phyloP scores from a whole-genome alignment of 2,329 filamentous ascomycete genomes.

The Botrytis deweyae region DNA sequence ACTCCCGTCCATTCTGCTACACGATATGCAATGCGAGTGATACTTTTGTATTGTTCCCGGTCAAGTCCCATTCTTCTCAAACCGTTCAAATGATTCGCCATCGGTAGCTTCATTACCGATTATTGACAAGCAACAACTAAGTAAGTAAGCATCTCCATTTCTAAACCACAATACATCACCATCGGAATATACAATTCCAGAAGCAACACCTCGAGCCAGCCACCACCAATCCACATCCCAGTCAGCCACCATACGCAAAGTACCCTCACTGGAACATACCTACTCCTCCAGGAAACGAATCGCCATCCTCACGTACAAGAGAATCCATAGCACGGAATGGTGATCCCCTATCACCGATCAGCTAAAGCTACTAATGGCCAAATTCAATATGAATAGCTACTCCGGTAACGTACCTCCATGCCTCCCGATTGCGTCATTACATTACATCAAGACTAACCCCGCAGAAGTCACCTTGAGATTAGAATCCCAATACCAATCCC shows the following conservation, averaged over 20 bases:
- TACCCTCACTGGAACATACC: neutral
- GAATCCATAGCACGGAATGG: neutral
- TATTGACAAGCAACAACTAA: neutral
- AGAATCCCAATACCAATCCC: no score
- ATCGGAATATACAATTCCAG: neutral
- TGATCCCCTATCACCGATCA: neutral
- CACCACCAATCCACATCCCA: fast-evolving
- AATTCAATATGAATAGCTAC: no score
- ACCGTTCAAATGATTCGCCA: neutral
- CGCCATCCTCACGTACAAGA: neutral
- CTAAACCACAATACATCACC: neutral
- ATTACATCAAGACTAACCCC: no score
- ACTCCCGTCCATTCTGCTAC: neutral
- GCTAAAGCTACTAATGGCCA: no score
- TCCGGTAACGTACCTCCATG: no score
- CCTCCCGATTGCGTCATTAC: no score
- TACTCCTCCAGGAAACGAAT: neutral
- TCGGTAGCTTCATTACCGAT: neutral
- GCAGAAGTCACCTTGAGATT: no score
- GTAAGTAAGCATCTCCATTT: neutral
- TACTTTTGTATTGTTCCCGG: fast-evolving
- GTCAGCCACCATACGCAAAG: neutral
- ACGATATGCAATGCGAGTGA: neutral
- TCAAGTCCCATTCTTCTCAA: neutral
- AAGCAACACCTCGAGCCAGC: neutral